phyloP scores from a whole-genome alignment of 345 rosid species.

The Chamaenerion angustifolium region DNA sequence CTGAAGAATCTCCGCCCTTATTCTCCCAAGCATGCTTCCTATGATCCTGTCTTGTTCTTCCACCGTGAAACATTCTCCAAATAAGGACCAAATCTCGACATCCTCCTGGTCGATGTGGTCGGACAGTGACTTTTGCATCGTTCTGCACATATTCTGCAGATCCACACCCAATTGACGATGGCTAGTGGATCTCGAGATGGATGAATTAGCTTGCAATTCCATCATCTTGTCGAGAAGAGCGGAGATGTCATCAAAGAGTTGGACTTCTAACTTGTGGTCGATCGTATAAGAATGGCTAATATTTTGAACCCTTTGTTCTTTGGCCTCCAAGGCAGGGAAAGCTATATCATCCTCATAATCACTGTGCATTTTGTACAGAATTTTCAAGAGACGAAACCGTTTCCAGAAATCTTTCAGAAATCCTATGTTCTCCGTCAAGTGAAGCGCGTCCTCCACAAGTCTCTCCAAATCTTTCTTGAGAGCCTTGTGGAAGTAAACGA shows the following conservation, averaged over 20 bases:
- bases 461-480: slow-evolving; percentile 56
- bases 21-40: slow-evolving; percentile 58
- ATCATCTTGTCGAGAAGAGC: slow-evolving; percentile 50
- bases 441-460: slow-evolving; percentile 46
- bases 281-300: slow-evolving; percentile 50
- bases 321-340: slow-evolving; percentile 72
- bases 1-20: slow-evolving; percentile 49
- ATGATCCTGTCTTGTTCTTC: slow-evolving; percentile 68
- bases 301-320: slow-evolving; percentile 36
- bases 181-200: slow-evolving; percentile 16
- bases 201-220: slow-evolving; percentile 20
- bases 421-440: slow-evolving; percentile 28
- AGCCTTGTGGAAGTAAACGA: slow-evolving; percentile 78
- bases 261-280: slow-evolving; percentile 52
- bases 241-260: slow-evolving; percentile 36
- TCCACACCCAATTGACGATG: slow-evolving; percentile 32
- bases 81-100: slow-evolving; percentile 58
- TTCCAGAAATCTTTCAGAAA: slow-evolving; percentile 43
- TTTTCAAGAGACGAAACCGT: slow-evolving; percentile 38
- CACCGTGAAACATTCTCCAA: slow-evolving; percentile 41
- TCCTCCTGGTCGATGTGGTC: slow-evolving; percentile 67
- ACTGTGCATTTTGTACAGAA: slow-evolving; percentile 46
- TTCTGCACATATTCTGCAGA: slow-evolving; percentile 49
- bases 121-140: slow-evolving; percentile 46
- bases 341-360: slow-evolving; percentile 73